A percentile compares a stretch with the other conserved stretches of the same genome.
These are phyloP conservation scores for Triticum dicoccoides DNA, from an alignment of 176 grass and related monocot species.

Conservation along the genomic window DNA sequence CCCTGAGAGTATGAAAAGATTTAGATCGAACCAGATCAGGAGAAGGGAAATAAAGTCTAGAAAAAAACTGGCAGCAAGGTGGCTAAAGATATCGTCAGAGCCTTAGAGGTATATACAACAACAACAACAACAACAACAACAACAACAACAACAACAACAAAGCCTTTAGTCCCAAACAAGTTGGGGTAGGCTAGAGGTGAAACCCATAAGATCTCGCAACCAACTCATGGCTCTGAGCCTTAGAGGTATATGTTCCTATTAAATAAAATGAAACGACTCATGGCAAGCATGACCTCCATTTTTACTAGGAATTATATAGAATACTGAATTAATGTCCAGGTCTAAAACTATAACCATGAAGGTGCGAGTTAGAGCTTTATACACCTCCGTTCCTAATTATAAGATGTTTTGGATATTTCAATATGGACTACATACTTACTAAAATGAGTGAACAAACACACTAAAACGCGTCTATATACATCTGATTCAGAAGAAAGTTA, in stretches of 20 bases:
- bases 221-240: background rate
- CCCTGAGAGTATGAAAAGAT: constrained; percentile 1
- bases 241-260: background rate
- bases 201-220: no score
- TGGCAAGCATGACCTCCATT: background rate
- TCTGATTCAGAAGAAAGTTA: no score
- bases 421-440: no score
- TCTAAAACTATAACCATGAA: background rate
- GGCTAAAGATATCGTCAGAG: background rate
- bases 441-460: no score
- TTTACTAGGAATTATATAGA: background rate
- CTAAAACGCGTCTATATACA: no score
- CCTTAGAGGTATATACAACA: background rate
- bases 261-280: background rate
- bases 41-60: background rate
- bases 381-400: background rate
- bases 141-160: no score
- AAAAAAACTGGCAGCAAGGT: background rate
- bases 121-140: no score
- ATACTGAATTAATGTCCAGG: background rate
- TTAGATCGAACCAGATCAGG: background rate
- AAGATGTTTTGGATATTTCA: no score
- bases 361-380: background rate
- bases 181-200: no score
- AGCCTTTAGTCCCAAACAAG: no score